Base-by-base conservation (phyloP, 768 basidiomycete genomes). In the Udeniomyces megalosporus region DNA sequence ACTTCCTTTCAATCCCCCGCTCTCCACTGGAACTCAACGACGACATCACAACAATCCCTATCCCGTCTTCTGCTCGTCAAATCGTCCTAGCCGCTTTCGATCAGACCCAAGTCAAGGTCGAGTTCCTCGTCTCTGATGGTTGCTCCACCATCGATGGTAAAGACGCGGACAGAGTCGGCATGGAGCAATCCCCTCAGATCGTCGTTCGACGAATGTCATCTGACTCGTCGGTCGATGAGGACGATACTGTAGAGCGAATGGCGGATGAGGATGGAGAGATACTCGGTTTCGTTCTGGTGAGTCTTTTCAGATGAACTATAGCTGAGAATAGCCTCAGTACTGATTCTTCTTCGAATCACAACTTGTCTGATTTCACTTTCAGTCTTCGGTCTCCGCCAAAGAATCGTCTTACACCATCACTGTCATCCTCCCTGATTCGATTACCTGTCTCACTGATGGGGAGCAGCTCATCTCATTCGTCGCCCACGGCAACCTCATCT, bases 11-110 rank as follows among this genome's bases (percentile, higher is more conserved):
- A n/a, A n/a, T n/a, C n/a, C n/a, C n/a, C n/a, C n/a, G n/a, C n/a
- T n/a, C n/a, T n/a, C n/a, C n/a, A n/a, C n/a, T n/a, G n/a, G n/a
- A n/a, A n/a, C n/a, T n/a, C 32, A 17, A 35, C 31, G 22, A 35
- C 32, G 32, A 24, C 22, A 48, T 38, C 35, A 15, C 34, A 24
- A 45, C 52, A n/a, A 26, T 55, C 46, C 47, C 44, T 35, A 24
- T 62, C 26, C 22, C 54, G 26, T 2, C 14, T 20, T 15, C 28
- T 20, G 32, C 61, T 34, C 46, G 54, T 17, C 47, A 44, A 11
- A 28, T 62, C 54, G 53, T 49, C 49, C 24, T 62, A 32, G 38
- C 50, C 61, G 31, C 57, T 47, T 34, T 47, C 20, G 54, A 53
- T 48, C 20, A n/a, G 12, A 32, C 58, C 29, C 46, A 59, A 29